Conservation (phyloP, 306 rosid genomes). For the Vigna reflexopilosa region DNA sequence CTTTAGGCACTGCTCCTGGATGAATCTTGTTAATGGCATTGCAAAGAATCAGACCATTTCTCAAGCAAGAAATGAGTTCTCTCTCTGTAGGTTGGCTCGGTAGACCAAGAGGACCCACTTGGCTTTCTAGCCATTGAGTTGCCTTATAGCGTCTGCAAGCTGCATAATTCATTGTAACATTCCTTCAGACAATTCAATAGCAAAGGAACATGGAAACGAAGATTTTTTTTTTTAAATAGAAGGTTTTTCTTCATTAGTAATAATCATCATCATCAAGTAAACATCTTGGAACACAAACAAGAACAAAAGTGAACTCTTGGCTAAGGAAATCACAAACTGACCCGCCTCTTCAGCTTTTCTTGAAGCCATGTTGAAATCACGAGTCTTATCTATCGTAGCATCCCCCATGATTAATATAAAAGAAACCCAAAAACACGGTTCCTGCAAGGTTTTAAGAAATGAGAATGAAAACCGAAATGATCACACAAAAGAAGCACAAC, state of each 20-base stretch:
- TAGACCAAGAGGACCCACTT: conserved; percentile 77
- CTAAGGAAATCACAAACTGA: conserved; percentile 38
- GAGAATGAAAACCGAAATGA: conserved; percentile 33
- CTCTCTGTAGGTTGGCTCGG: conserved; percentile 79
- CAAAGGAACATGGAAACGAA: background rate
- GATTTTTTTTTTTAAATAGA: too few relatives aligned
- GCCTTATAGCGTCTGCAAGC: conserved; percentile 95
- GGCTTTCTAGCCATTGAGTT: conserved; percentile 81
- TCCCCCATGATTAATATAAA: conserved; percentile 57
- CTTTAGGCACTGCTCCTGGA: conserved; percentile 90
- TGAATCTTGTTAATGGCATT: conserved; percentile 91
- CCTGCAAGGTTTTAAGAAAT: conserved; percentile 11
- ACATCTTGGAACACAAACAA: background rate
- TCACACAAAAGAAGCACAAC: conserved; percentile 14
- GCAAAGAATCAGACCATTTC: conserved; percentile 85
- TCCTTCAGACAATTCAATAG: conserved; percentile 7
- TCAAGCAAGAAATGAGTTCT: conserved; percentile 87
- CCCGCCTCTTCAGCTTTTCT: conserved; percentile 98
- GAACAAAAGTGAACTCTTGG: background rate
- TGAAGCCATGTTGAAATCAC: conserved; percentile 79
- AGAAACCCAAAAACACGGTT: conserved; percentile 29
- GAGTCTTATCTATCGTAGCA: conserved; percentile 56
- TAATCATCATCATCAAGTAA: background rate
- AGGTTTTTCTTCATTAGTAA: background rate
- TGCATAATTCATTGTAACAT: conserved; percentile 40